Evolutionary conservation across 2,329 filamentous ascomycete species (phyloP).

Genomic region (Dothiorella sarmentorum): DNA sequence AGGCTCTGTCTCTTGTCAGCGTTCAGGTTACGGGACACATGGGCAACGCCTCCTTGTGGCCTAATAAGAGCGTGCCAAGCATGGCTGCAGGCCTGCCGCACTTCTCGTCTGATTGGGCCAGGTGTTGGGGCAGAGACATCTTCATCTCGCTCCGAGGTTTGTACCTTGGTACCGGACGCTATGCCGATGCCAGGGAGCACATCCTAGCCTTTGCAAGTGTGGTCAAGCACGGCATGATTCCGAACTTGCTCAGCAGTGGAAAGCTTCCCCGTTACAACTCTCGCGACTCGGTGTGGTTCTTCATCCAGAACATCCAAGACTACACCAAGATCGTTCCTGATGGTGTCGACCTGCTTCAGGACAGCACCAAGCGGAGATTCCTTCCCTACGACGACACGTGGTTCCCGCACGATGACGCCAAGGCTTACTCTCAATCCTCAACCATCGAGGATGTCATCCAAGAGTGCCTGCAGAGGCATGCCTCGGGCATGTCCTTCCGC

Average conservation of each 20-base stretch:
- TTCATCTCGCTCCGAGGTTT: conserved; percentile 93
- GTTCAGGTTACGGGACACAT: conserved; percentile 86
- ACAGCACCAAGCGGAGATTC: conserved; percentile 79
- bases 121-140: conserved; percentile 96
- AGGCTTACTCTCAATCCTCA: conserved; percentile 81
- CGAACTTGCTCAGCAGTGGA: conserved; percentile 84
- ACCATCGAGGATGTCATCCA: conserved; percentile 88
- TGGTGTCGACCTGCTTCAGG: conserved; percentile 68
- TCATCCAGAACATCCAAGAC: conserved; percentile 92
- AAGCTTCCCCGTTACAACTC: conserved; percentile 90
- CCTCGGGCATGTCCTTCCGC: conserved; percentile 82
- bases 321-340: conserved; percentile 79
- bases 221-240: conserved; percentile 97
- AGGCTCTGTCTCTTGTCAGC: conserved; percentile 85
- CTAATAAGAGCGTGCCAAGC: conserved; percentile 76
- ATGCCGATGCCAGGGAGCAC: conserved; percentile 85
- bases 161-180: conserved; percentile 86
- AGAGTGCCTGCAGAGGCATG: conserved; percentile 89
- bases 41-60: conserved; percentile 87
- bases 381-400: conserved; percentile 93
- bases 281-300: conserved; percentile 96
- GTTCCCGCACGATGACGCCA: conserved; percentile 76
- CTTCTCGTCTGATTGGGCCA: conserved; percentile 89
- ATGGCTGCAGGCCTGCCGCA: conserved; percentile 91
- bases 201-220: conserved; percentile 94